A percentile compares a stretch with the other conserved stretches of the same genome.
Evolutionary conservation across 2,329 filamentous ascomycete genomes (phyloP).

Genomic region (Alternaria sp.): DNA sequence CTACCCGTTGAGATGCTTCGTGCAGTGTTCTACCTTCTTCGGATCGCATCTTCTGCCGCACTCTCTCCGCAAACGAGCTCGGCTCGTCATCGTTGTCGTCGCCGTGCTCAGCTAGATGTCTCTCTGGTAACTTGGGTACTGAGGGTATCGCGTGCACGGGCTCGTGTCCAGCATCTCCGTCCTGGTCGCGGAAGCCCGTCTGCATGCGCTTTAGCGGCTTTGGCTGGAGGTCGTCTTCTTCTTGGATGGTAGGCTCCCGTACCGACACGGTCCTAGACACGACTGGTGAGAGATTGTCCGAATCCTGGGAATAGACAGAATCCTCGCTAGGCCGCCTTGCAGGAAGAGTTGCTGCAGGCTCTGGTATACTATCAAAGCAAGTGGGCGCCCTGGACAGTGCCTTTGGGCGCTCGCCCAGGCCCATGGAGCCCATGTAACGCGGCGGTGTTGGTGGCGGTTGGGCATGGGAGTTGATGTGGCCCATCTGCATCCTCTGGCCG

Average conservation of each 20-base stretch:
- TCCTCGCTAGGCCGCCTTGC: conserved; percentile 41
- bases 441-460: conserved; percentile 39
- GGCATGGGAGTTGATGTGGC: conserved; percentile 47
- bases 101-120: conserved; percentile 30
- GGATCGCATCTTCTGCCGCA: conserved; percentile 62
- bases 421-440: conserved; percentile 46
- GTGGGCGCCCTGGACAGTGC: conserved; percentile 45
- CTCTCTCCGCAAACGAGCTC: conserved; percentile 56
- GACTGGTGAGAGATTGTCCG: conserved; percentile 39
- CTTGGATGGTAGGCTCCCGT: conserved; percentile 45
- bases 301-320: conserved; percentile 45
- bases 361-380: conserved; percentile 42
- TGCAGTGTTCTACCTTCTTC: conserved; percentile 63
- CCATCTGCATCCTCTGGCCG: conserved; percentile 49
- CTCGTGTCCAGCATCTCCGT: conserved; percentile 41
- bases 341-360: conserved; percentile 9
- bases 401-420: conserved; percentile 46
- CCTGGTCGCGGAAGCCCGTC: conserved; percentile 59
- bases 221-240: conserved; percentile 62
- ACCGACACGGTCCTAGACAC: conserved; percentile 34
- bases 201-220: conserved; percentile 65
- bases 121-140: conserved; percentile 43
- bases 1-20: conserved; percentile 48
- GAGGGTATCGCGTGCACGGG: conserved; percentile 56
- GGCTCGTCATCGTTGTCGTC: conserved; percentile 42